These are phyloP conservation scores for Alternaria ventricosa DNA, from an alignment of 2,329 filamentous ascomycete species.

Conservation along the genomic window DNA sequence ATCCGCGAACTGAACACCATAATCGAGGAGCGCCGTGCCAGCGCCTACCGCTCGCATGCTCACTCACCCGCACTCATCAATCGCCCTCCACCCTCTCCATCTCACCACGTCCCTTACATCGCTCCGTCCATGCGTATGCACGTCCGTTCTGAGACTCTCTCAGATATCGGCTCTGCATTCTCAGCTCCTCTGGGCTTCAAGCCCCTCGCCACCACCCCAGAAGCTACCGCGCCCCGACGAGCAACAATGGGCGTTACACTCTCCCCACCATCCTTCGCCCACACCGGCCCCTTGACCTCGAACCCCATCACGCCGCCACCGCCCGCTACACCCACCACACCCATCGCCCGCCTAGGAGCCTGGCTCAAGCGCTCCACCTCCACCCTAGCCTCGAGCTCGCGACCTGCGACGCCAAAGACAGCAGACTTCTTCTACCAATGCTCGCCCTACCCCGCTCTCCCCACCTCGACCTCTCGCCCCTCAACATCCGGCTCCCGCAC, in stretches of 20 bases:
- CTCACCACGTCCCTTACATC: slow-evolving; percentile 55
- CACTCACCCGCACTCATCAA: slow-evolving; percentile 36
- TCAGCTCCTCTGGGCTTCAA: slow-evolving; percentile 48
- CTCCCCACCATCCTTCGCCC: slow-evolving; percentile 26
- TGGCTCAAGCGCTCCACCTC: slow-evolving; percentile 45
- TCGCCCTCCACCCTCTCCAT: slow-evolving; percentile 41
- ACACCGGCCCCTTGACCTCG: slow-evolving; percentile 39
- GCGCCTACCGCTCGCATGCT: slow-evolving; percentile 41
- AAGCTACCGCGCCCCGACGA: slow-evolving; percentile 12
- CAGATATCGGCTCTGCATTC: slow-evolving; percentile 56
- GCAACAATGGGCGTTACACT: slow-evolving; percentile 34
- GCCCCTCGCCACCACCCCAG: slow-evolving; percentile 29
- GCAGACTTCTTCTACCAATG: slow-evolving; percentile 41
- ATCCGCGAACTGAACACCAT: slow-evolving; percentile 58
- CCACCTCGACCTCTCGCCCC: slow-evolving; percentile 19
- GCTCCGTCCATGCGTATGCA: slow-evolving; percentile 54
- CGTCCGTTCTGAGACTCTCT: slow-evolving; percentile 57
- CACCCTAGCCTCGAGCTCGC: slow-evolving; percentile 28
- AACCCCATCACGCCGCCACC: slow-evolving; percentile 47
- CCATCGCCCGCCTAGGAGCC: slow-evolving; percentile 41
- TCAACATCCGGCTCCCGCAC: slow-evolving; percentile 31
- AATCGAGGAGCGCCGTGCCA: slow-evolving; percentile 55
- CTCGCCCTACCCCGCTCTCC: slow-evolving; percentile 15
- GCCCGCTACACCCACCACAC: slow-evolving; percentile 41
- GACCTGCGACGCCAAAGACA: slow-evolving; percentile 14